These are phyloP conservation scores for Tuber magnatum DNA, from an alignment of 495 filamentous ascomycete species.

Conservation along the genomic window DNA sequence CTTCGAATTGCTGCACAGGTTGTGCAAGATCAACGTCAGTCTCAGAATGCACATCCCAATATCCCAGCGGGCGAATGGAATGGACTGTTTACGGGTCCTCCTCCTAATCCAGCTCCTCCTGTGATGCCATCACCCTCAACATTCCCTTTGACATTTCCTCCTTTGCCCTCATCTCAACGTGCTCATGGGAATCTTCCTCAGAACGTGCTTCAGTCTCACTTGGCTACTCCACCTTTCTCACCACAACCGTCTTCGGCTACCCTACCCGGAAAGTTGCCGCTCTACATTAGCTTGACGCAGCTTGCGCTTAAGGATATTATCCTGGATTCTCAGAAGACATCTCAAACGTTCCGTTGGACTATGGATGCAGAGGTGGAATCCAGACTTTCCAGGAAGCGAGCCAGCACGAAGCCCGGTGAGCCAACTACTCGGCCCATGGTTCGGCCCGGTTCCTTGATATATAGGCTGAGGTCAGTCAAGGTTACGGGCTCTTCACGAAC, in stretches of 20 bases:
- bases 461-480: conserved; percentile 33
- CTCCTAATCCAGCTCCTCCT: neutral
- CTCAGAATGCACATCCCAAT: conserved; percentile 4
- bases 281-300: conserved; percentile 32
- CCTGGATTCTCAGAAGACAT: conserved; percentile 24
- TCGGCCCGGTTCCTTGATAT: conserved; percentile 29
- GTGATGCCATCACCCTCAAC: neutral
- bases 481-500: conserved; percentile 7
- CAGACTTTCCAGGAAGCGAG: conserved; percentile 31
- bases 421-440: conserved; percentile 31
- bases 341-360: conserved; percentile 27
- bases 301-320: conserved; percentile 28
- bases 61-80: neutral
- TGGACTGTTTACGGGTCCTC: neutral
- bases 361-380: conserved; percentile 22
- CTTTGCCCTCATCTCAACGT: neutral
- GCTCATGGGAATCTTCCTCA: conserved; percentile 25
- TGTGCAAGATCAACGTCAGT: neutral
- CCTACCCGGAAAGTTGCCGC: conserved; percentile 12
- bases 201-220: conserved; percentile 29
- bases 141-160: neutral
- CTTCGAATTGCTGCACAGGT: neutral
- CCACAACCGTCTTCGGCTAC: conserved; percentile 10
- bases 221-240: conserved; percentile 29
- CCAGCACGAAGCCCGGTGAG: conserved; percentile 26